Conservation (phyloP, 768 basidiomycete species). For the Kwoniella pini region DNA sequence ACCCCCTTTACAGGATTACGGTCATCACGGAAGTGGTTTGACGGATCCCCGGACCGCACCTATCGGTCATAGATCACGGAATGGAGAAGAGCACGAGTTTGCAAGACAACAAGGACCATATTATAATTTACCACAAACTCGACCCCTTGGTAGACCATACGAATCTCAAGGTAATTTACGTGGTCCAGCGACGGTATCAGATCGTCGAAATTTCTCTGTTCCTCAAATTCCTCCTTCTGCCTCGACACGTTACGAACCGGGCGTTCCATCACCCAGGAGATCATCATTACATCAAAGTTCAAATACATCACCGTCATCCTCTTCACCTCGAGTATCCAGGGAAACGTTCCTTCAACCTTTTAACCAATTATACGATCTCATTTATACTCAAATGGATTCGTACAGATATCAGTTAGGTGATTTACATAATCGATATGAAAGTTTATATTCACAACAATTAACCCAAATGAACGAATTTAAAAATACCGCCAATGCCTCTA, state of each 20-base stretch:
- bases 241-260: slow-evolving; percentile 2
- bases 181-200: background rate
- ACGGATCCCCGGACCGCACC: slow-evolving; percentile 40
- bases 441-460: slow-evolving; percentile 21
- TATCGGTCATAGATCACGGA: slow-evolving; percentile 17
- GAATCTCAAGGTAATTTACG: slow-evolving; percentile 4
- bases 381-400: slow-evolving; percentile 27
- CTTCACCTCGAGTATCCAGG: slow-evolving; percentile 15
- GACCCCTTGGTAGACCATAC: slow-evolving; percentile 3
- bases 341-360: slow-evolving; percentile 36
- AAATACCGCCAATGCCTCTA: slow-evolving; percentile 26
- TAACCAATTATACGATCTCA: slow-evolving; percentile 40
- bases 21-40: slow-evolving; percentile 22
- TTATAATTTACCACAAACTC: slow-evolving; percentile 15
- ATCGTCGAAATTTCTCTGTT: slow-evolving; percentile 12
- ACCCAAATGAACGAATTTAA: slow-evolving; percentile 38
- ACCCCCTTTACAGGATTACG: slow-evolving; percentile 23
- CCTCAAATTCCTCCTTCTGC: slow-evolving; percentile 2
- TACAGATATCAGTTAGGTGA: slow-evolving; percentile 34
- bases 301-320: background rate
- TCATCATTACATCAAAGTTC: background rate
- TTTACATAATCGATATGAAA: slow-evolving; percentile 35
- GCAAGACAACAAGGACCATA: slow-evolving; percentile 37
- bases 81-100: slow-evolving; percentile 37
- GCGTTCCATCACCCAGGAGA: slow-evolving; percentile 7